Percentiles rank a stretch among this genome's conserved stretches.
phyloP scores from a whole-genome alignment of 495 filamentous ascomycete genomes.

The Podospora didyma region DNA sequence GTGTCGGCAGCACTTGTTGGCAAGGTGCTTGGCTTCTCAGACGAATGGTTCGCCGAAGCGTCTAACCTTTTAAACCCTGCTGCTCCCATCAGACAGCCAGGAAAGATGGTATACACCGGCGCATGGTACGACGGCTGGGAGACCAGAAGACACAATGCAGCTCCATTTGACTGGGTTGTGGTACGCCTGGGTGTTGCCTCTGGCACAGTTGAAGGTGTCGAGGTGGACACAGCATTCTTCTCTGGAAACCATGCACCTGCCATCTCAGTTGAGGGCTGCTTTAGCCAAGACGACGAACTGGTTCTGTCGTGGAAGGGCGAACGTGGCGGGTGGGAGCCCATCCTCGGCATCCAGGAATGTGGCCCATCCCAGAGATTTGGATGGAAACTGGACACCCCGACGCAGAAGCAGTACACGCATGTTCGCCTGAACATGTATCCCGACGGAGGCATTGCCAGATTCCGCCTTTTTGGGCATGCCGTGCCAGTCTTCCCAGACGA shows the following conservation, averaged over 20 bases:
- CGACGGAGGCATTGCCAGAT: conserved; percentile 88
- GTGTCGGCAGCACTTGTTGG: conserved; percentile 71
- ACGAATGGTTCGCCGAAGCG: conserved; percentile 88
- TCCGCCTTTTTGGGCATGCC: conserved; percentile 75
- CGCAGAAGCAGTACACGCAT: conserved; percentile 71
- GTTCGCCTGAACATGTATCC: conserved; percentile 87
- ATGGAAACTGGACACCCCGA: conserved; percentile 64
- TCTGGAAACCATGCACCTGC: conserved; percentile 82
- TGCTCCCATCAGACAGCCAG: conserved; percentile 69
- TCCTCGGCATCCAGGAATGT: conserved; percentile 66
- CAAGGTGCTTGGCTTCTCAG: conserved; percentile 69
- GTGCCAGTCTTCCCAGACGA: conserved; percentile 66
- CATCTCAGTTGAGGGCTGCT: conserved; percentile 76
- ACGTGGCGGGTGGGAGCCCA: conserved; percentile 63
- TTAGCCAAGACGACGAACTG: conserved; percentile 55
- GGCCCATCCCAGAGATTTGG: conserved; percentile 72
- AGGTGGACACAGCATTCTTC: conserved; percentile 86
- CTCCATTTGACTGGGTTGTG: conserved; percentile 79
- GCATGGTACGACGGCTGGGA: conserved; percentile 98
- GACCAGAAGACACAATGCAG: conserved; percentile 78
- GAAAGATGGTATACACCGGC: conserved; percentile 79
- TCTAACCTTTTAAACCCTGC: conserved; percentile 73
- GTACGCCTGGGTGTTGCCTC: conserved; percentile 75
- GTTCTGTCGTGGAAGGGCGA: conserved; percentile 56
- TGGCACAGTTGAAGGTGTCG: conserved; percentile 71